phyloP scores from a whole-genome alignment of 1,284 basidiomycete species.

The Tremellales sp. region DNA sequence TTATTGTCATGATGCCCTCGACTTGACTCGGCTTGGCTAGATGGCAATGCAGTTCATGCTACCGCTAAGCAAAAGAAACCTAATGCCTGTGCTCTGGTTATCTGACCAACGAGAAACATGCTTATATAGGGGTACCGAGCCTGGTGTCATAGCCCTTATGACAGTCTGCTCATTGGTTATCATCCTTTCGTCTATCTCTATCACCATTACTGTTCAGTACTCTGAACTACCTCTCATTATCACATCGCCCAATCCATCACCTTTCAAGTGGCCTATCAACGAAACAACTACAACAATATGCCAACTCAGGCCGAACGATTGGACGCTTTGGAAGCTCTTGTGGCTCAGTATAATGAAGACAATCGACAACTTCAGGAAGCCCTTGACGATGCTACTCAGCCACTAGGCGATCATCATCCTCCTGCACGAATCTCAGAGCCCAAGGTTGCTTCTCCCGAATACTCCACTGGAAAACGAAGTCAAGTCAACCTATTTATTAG shows the following conservation, averaged over 20 bases:
- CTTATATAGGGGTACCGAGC: not conserved
- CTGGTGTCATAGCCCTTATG: not conserved
- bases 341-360: not conserved
- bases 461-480: conserved; percentile 8
- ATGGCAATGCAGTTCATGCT: no score
- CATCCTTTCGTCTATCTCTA: not conserved
- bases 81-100: no score
- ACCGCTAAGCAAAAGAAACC: no score
- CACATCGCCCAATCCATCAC: not conserved
- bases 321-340: not conserved
- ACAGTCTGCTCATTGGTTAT: not conserved
- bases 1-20: no score
- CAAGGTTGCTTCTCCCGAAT: conserved; percentile 12
- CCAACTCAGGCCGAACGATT: conserved; percentile 1
- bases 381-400: not conserved
- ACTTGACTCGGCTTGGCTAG: no score
- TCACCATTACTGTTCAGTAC: not conserved
- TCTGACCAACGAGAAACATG: no score
- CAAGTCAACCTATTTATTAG: conserved; percentile 8
- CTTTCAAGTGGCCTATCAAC: no score
- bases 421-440: conserved; percentile 6
- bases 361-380: not conserved
- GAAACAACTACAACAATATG: not conserved
- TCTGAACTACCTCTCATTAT: not conserved
- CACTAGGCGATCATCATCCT: not conserved